phyloP scores from a whole-genome alignment of 345 rosid genomes.

The Erysimum cheiranthoides region DNA sequence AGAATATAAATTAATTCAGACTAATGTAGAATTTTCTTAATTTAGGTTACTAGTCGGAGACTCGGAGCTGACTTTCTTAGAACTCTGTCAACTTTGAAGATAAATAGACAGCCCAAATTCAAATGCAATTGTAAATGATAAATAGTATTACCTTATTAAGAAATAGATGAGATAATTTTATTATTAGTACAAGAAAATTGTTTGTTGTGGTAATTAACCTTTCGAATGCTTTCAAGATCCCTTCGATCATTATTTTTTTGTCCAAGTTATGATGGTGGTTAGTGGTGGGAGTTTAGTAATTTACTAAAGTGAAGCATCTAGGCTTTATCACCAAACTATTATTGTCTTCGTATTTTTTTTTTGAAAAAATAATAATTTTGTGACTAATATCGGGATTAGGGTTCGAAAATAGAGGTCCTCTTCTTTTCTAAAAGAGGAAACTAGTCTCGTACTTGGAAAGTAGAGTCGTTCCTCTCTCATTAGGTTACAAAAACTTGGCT shows the following conservation, averaged over 20 bases:
- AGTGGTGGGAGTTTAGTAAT: constrained; percentile 46
- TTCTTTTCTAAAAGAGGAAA: constrained; percentile 39
- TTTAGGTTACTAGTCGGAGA: constrained; percentile 1
- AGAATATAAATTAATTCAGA: neutral
- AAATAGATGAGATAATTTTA: neutral
- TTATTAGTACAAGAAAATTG: neutral
- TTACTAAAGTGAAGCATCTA: constrained; percentile 43
- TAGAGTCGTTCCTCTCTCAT: neutral
- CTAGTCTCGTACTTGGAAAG: neutral
- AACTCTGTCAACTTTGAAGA: neutral
- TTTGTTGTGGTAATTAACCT: constrained; percentile 2
- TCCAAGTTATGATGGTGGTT: constrained; percentile 48
- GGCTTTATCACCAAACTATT: constrained; percentile 38
- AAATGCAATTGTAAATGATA: neutral
- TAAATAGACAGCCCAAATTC: constrained; percentile 3
- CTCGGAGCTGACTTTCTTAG: constrained; percentile 4
- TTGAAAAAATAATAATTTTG: neutral
- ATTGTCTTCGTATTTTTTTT: constrained; percentile 3
- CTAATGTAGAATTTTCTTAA: neutral
- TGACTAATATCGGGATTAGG: constrained; percentile 30
- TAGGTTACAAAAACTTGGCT: neutral
- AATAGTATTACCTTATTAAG: neutral
- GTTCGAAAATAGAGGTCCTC: constrained; percentile 37
- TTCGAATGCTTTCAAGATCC: constrained; percentile 33
- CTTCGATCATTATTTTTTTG: constrained; percentile 30